phyloP scores from a whole-genome alignment of 768 basidiomycete species.

The Gyrodon lividus region DNA sequence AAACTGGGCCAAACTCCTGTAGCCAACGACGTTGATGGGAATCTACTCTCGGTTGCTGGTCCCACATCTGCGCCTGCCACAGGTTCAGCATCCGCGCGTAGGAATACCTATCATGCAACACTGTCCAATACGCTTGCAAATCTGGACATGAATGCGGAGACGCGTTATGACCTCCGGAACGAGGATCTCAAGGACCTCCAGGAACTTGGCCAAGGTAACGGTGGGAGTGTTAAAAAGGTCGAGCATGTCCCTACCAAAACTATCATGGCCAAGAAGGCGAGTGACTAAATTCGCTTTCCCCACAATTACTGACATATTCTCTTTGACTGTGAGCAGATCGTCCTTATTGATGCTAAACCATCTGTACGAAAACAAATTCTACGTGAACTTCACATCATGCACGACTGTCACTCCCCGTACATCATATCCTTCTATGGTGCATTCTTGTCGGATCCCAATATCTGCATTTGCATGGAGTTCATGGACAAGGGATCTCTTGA shows the following conservation, averaged over 20 bases:
- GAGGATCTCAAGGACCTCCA: conserved; percentile 89
- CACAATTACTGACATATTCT: not conserved
- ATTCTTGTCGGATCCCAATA: conserved; percentile 94
- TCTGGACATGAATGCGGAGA: conserved; percentile 82
- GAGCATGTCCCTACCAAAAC: conserved; percentile 88
- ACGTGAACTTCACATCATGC: conserved; percentile 98
- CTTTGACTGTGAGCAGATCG: conserved; percentile 56
- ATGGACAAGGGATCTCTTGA: conserved; percentile 95
- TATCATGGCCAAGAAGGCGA: conserved; percentile 97
- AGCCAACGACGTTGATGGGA: conserved; percentile 35
- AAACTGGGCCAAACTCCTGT: conserved; percentile 47
- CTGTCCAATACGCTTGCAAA: conserved; percentile 84
- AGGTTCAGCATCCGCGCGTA: conserved; percentile 49
- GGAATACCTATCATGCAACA: conserved; percentile 76
- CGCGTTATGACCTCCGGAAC: conserved; percentile 78
- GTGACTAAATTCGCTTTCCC: conserved; percentile 20
- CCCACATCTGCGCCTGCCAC: conserved; percentile 54
- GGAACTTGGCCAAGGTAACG: conserved; percentile 95
- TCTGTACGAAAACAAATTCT: conserved; percentile 96
- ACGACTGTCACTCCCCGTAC: conserved; percentile 89
- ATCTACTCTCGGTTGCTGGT: conserved; percentile 47
- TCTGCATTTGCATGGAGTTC: conserved; percentile 98
- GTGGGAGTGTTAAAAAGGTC: conserved; percentile 96
- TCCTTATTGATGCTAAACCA: conserved; percentile 95
- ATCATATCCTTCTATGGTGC: conserved; percentile 98